A percentile compares a stretch with the other conserved stretches of the same genome.
Conservation (phyloP, 139 green algal species). For the Coelastrella sp. region DNA sequence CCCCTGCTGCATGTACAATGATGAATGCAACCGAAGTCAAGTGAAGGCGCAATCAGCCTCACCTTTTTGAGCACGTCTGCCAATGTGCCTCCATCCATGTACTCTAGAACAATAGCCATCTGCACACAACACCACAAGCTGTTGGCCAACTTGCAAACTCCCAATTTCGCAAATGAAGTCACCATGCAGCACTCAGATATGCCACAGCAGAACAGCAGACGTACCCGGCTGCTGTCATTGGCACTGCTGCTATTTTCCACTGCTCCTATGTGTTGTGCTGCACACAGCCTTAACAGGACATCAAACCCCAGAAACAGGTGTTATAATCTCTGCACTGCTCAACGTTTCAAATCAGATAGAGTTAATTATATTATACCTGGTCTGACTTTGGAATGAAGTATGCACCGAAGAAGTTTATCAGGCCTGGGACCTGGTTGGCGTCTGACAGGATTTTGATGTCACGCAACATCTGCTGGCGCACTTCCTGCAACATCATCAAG, state of each 20-base stretch:
- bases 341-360: too few species aligned
- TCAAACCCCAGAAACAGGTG: too few species aligned
- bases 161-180: not conserved
- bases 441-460: constrained; percentile 90
- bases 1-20: too few species aligned
- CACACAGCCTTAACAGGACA: too few species aligned
- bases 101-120: constrained; percentile 95
- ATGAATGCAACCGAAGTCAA: too few species aligned
- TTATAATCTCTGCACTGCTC: too few species aligned
- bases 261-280: too few species aligned
- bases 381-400: constrained; percentile 79
- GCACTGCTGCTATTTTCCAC: too few species aligned
- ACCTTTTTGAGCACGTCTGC: constrained; percentile 83
- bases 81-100: constrained; percentile 96
- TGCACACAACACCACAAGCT: constrained; percentile 33
- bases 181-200: not conserved
- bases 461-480: constrained; percentile 90
- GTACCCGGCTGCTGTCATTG: too few species aligned
- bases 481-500: constrained; percentile 68
- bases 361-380: not conserved
- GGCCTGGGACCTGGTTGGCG: constrained; percentile 61
- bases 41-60: not conserved
- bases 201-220: too few species aligned
- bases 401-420: constrained; percentile 85
- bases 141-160: not conserved